Evolutionary conservation across 1,284 basidiomycete genomes (phyloP).

Genomic region (Malassezia vespertilionis): DNA sequence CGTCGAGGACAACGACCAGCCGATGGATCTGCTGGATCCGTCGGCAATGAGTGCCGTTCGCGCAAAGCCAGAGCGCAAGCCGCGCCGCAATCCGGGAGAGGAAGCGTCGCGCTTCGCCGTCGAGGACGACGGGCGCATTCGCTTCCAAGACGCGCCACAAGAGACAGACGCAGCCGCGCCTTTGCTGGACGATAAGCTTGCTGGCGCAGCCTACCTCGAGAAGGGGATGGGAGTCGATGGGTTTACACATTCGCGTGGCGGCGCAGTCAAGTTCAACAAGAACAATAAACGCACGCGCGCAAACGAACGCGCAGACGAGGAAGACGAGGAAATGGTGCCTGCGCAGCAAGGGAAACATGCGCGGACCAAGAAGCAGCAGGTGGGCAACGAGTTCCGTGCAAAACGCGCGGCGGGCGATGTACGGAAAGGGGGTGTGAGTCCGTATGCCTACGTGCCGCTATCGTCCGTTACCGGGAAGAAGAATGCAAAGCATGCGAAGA

Average conservation of each 20-base stretch:
- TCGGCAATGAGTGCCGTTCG: constrained; percentile 19
- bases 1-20: constrained; percentile 79
- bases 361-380: constrained; percentile 27
- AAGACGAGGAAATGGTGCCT: constrained; percentile 17
- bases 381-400: constrained; percentile 40
- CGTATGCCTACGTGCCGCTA: constrained; percentile 65
- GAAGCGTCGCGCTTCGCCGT: constrained; percentile 77
- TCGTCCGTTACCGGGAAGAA: constrained; percentile 36
- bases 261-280: constrained; percentile 88
- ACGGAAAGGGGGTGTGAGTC: constrained; percentile 66
- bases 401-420: constrained; percentile 50
- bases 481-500: constrained; percentile 7
- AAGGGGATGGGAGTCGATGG: constrained; percentile 73
- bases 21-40: constrained; percentile 85
- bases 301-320: constrained; percentile 33
- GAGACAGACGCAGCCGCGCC: constrained; percentile 41
- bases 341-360: constrained; percentile 15
- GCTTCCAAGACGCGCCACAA: constrained; percentile 56
- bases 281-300: constrained; percentile 52
- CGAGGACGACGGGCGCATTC: constrained; percentile 78
- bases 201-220: constrained; percentile 63
- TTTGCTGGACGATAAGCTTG: constrained; percentile 50
- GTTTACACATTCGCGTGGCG: constrained; percentile 63
- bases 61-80: constrained; percentile 16
- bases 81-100: constrained; percentile 56